These are phyloP conservation scores for Hericium erinaceus DNA, from an alignment of 768 basidiomycete species.

Conservation along the genomic window DNA sequence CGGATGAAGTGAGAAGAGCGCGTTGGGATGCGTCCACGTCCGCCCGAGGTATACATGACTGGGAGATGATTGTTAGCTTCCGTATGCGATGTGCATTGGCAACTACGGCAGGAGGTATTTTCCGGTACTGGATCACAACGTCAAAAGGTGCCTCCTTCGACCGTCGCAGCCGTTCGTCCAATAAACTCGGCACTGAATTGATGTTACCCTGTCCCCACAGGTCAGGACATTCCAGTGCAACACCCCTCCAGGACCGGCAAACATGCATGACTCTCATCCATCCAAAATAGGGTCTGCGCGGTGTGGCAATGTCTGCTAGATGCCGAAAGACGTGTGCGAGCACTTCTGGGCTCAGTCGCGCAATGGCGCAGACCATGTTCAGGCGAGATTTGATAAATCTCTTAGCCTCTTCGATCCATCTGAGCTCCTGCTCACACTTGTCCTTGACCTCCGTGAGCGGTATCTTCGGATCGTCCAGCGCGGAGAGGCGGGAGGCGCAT, in stretches of 20 bases:
- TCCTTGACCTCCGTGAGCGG: no score
- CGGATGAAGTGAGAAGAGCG: neutral
- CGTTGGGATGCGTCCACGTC: neutral
- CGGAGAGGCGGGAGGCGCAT: no score
- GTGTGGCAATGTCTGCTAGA: neutral
- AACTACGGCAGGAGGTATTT: neutral
- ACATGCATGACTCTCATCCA: neutral
- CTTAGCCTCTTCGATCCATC: neutral
- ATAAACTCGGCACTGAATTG: neutral
- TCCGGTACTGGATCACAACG: neutral
- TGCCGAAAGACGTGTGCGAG: neutral
- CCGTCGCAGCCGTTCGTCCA: neutral
- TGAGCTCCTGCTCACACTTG: neutral
- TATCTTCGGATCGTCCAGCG: no score
- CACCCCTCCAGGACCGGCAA: neutral
- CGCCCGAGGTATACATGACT: no score
- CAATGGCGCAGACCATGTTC: neutral
- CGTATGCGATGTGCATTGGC: no score
- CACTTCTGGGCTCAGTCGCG: neutral
- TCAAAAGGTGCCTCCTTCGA: neutral
- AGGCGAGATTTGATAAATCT: neutral
- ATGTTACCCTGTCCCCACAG: neutral
- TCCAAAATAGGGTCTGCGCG: neutral
- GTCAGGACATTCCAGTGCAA: neutral
- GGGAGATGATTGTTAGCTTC: neutral